Percentiles rank a stretch among this genome's conserved stretches.
Evolutionary conservation across 768 basidiomycete species (phyloP).

Genomic region (Termitomyces sp.): DNA sequence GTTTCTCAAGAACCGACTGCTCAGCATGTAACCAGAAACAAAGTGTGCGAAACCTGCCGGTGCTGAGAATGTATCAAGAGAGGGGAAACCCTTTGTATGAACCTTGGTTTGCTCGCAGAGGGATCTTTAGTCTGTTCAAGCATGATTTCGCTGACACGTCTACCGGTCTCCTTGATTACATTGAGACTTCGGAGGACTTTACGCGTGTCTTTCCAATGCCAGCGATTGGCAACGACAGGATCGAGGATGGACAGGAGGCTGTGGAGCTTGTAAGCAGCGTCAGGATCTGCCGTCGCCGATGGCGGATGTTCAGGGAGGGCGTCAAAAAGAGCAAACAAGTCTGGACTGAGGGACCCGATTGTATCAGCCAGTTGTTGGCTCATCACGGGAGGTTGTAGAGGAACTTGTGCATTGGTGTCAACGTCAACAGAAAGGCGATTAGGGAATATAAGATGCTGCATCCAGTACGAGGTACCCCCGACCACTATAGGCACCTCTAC

Average conservation of each 20-base stretch:
- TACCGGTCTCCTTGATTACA: slow-evolving; percentile 68
- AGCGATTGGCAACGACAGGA: slow-evolving; percentile 65
- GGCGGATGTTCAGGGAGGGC: slow-evolving; percentile 56
- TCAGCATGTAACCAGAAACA: slow-evolving; percentile 90
- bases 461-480: slow-evolving; percentile 97
- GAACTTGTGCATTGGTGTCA: slow-evolving; percentile 14
- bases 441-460: slow-evolving; percentile 92
- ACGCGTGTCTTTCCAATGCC: slow-evolving; percentile 95
- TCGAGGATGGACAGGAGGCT: slow-evolving; percentile 65
- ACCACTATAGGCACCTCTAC: slow-evolving; percentile 80
- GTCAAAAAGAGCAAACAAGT: slow-evolving; percentile 45
- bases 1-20: slow-evolving; percentile 49
- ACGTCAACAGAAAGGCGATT: slow-evolving; percentile 48
- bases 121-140: slow-evolving; percentile 47
- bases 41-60: slow-evolving; percentile 70
- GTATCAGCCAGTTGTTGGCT: slow-evolving; percentile 30
- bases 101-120: slow-evolving; percentile 46
- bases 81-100: slow-evolving; percentile 1
- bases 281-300: slow-evolving; percentile 47
- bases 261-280: slow-evolving; percentile 59
- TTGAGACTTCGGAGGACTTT: slow-evolving; percentile 80
- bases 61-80: slow-evolving; percentile 1
- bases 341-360: slow-evolving; percentile 38
- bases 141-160: slow-evolving; percentile 62
- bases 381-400: slow-evolving; percentile 8